phyloP scores from a whole-genome alignment of 2,329 filamentous ascomycete species.

The Ophiocordyceps camponoti-leonardi region DNA sequence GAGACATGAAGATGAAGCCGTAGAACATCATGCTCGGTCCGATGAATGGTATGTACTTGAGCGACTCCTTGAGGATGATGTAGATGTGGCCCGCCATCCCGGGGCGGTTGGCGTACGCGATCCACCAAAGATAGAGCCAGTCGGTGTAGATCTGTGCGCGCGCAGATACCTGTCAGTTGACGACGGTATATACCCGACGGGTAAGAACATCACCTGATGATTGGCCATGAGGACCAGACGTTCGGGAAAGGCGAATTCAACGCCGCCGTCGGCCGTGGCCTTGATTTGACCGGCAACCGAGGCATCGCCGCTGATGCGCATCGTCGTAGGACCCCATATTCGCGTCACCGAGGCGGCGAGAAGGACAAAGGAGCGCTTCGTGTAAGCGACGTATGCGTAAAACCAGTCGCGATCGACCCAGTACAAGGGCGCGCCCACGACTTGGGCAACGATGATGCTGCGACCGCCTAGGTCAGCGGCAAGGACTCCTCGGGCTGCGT shows the following conservation, averaged over 20 bases:
- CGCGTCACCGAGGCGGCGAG: slow-evolving; percentile 66
- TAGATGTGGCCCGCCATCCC: slow-evolving; percentile 73
- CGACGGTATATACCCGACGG: neutral
- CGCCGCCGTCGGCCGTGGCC: slow-evolving; percentile 50
- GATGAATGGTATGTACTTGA: slow-evolving; percentile 65
- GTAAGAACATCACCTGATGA: slow-evolving; percentile 41
- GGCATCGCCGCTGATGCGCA: slow-evolving; percentile 69
- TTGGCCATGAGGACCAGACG: slow-evolving; percentile 73
- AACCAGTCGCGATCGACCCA: slow-evolving; percentile 60
- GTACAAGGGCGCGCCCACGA: slow-evolving; percentile 62
- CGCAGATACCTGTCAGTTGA: neutral
- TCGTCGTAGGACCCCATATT: slow-evolving; percentile 71
- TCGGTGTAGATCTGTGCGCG: slow-evolving; percentile 59
- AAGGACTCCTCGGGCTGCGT: too few relatives aligned
- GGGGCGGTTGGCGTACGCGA: slow-evolving; percentile 61
- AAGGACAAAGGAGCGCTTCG: slow-evolving; percentile 69
- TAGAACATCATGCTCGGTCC: slow-evolving; percentile 74
- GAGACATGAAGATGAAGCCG: slow-evolving; percentile 81
- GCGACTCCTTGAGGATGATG: slow-evolving; percentile 78
- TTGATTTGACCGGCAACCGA: slow-evolving; percentile 62
- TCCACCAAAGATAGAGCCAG: slow-evolving; percentile 90
- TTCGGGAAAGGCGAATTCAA: slow-evolving; percentile 67
- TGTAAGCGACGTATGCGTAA: slow-evolving; percentile 74
- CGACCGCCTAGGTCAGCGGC: too few relatives aligned
- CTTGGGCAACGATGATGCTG: slow-evolving; percentile 53